phyloP scores from a whole-genome alignment of 331 rosid genomes.

The Stylosanthes scabra region DNA sequence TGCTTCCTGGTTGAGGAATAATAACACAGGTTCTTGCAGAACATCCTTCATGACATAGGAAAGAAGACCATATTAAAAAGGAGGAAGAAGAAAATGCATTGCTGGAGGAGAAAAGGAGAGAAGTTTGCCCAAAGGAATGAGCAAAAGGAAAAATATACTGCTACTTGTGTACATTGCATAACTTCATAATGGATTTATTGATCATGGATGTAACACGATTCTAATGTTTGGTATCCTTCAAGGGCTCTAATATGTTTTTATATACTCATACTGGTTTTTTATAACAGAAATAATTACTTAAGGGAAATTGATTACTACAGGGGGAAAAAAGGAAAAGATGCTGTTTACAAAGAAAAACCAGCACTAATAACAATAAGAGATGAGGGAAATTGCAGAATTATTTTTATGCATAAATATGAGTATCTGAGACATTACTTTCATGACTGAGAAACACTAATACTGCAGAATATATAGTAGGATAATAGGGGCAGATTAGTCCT shows the following conservation, averaged over 20 bases:
- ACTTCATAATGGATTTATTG: constrained; percentile 19
- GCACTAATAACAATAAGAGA: too few relatives aligned
- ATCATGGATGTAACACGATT: background rate
- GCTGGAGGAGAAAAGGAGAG: background rate
- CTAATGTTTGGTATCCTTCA: constrained; percentile 5
- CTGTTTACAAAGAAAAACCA: background rate
- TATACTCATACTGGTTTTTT: background rate
- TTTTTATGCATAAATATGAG: too few relatives aligned
- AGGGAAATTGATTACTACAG: background rate
- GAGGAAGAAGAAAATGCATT: background rate
- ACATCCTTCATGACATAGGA: constrained; percentile 61
- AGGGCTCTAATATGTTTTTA: background rate
- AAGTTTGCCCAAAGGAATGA: background rate
- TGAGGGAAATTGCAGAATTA: background rate
- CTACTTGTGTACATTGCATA: background rate
- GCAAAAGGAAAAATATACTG: background rate
- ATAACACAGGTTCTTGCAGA: constrained; percentile 74
- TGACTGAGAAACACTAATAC: too few relatives aligned
- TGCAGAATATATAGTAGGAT: too few relatives aligned
- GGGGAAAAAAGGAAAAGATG: background rate
- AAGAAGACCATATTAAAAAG: constrained; percentile 20
- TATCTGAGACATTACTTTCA: too few relatives aligned
- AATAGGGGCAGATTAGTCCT: too few relatives aligned
- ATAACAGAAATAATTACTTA: background rate
- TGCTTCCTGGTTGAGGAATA: constrained; percentile 61